Evolutionary conservation across 2,329 filamentous ascomycete genomes (phyloP), one percentile per base, ranked within the genome.

Genomic region (Pseudogymnoascus verrucosus): DNA sequence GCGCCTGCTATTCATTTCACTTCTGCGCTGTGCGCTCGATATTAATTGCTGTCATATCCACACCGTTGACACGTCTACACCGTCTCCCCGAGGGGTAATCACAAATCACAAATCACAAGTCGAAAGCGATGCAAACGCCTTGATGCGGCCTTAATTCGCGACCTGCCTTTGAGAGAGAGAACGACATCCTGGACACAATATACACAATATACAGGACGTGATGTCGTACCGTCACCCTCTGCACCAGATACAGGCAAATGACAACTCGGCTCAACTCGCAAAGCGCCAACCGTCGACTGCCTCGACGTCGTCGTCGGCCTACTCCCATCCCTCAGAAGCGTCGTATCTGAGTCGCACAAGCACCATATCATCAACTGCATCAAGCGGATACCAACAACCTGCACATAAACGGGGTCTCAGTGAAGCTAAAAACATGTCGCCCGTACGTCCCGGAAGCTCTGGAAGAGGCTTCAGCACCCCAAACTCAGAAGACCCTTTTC

Each of bases 341-440:
- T 80, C 78, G 67, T 83, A 86, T 47, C 78, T 82, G 62, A 88
- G 85, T 71, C 78, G 81, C 62, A 84, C 86, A 40, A 91, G 88
- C 74, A 89, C 89, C 59, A 79, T 88, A 68, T 90, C 89, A 16
- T 93, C 90, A 34, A 82, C 85, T 67, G 82, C 82, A n/a, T 91
- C 90, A 36, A 85, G 84, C 73, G 79, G 79, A 54, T 84, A 84
- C 63, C 71, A 71, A 28, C 68, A 76, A 67, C 64, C 74, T 75
- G 80, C 82, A 60, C 90, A 93, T 72, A 89, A 86, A 74, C 85
- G 91, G 73, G 89, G 89, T 65, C 82, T 87, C 74, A 93, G 90
- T 76, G 90, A 95, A 79, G 83, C 83, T 64, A 81, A 82, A 65
- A 79, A 80, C 47, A 82, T 86, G 71, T 73, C 80, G 69, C 76